Conservation (phyloP, 1,284 basidiomycete species). For the Neonothopanus nambi region DNA sequence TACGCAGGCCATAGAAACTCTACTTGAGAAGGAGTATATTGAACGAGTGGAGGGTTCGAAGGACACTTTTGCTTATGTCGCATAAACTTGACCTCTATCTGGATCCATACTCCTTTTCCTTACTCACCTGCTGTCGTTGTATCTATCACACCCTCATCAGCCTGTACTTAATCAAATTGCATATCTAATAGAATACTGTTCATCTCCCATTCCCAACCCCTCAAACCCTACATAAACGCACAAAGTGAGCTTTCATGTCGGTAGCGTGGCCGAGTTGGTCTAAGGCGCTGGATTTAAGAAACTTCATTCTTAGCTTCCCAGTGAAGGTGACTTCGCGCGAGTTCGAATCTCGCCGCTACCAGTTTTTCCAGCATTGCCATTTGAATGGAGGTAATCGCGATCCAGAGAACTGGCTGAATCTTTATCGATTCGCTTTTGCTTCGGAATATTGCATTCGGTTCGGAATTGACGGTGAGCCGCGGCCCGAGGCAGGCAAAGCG, state of each 20-base stretch:
- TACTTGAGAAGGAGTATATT: conserved; percentile 98
- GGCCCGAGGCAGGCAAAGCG: no score
- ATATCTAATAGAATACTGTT: not conserved
- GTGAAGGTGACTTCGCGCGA: conserved; percentile 12
- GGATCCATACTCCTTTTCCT: conserved; percentile 1
- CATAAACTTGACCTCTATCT: conserved; percentile 34
- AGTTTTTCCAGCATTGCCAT: not conserved
- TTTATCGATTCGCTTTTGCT: no score
- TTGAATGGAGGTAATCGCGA: no score
- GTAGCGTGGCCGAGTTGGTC: conserved; percentile 17
- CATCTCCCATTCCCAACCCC: not conserved
- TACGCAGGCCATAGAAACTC: conserved; percentile 86
- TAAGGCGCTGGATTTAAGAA: conserved; percentile 16
- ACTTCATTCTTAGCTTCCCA: conserved; percentile 4
- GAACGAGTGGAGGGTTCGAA: conserved; percentile 86
- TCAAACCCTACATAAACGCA: not conserved
- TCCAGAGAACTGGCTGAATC: no score
- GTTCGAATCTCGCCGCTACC: conserved; percentile 16
- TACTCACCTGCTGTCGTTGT: not conserved
- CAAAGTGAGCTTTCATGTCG: not conserved
- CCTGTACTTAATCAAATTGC: conserved; percentile 3
- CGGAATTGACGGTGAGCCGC: no score
- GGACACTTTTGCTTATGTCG: conserved; percentile 79
- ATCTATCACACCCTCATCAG: not conserved
- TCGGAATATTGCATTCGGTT: no score